A percentile compares a stretch with the other conserved stretches of the same genome.
Evolutionary conservation across 2,329 filamentous ascomycete species (phyloP).

Genomic region (Xylariaceae sp.): DNA sequence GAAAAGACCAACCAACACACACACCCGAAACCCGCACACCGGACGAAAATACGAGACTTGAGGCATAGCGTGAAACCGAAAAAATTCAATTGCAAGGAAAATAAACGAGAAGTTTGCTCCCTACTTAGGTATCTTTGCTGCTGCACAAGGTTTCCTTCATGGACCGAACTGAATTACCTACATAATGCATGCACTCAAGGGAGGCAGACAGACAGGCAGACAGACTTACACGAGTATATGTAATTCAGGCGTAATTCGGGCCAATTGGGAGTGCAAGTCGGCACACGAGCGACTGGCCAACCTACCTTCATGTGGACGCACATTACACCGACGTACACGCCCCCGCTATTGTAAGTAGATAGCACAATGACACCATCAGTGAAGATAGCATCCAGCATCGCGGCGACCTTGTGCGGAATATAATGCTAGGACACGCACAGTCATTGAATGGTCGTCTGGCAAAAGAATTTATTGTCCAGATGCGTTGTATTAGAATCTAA

Average conservation of each 20-base stretch:
- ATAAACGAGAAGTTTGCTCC: no score
- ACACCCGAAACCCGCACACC: no score
- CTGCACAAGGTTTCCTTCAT: no score
- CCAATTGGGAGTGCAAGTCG: background rate
- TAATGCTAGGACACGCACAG: background rate
- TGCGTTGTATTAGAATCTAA: constrained; percentile 54
- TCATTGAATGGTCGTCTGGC: constrained; percentile 4
- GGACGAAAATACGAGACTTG: no score
- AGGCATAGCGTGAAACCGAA: no score
- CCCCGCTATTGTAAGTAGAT: background rate
- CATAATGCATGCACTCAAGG: background rate
- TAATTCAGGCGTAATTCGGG: background rate
- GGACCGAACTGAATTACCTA: no score
- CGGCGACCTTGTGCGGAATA: no score
- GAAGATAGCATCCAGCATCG: background rate
- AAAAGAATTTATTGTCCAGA: constrained; percentile 52
- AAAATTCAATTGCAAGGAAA: no score
- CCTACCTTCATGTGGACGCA: background rate
- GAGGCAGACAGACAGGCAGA: background rate
- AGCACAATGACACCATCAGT: background rate
- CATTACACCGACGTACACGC: background rate
- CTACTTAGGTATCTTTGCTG: no score
- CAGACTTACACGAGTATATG: background rate
- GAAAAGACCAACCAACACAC: no score
- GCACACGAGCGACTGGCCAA: background rate